phyloP scores from a whole-genome alignment of 2,329 filamentous ascomycete genomes.

The Xylariaceae sp. region DNA sequence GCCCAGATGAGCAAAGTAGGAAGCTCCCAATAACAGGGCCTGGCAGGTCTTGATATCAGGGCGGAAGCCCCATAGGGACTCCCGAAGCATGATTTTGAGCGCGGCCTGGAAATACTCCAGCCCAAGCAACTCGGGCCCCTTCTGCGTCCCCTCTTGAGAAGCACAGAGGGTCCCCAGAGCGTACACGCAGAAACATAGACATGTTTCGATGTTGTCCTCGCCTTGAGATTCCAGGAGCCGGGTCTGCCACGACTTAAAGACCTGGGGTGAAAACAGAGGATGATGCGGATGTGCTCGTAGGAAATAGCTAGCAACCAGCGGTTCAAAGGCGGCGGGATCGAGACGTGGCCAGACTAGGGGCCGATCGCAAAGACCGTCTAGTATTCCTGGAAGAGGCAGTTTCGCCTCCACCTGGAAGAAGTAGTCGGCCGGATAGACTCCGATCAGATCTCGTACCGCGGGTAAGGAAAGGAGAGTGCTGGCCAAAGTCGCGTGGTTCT shows the following conservation, averaged over 20 bases:
- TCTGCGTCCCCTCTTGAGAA: conserved; percentile 8
- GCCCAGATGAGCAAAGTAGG: conserved; percentile 29
- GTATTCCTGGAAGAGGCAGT: conserved; percentile 21
- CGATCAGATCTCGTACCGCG: conserved; percentile 24
- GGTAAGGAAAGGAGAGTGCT: conserved; percentile 27
- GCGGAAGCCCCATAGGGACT: conserved; percentile 26
- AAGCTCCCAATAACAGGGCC: conserved; percentile 28
- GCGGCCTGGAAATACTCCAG: conserved; percentile 28
- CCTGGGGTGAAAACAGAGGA: conserved; percentile 25
- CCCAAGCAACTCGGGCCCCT: conserved; percentile 21
- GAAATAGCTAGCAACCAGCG: conserved; percentile 26
- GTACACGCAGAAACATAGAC: conserved; percentile 30
- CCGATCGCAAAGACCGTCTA: conserved; percentile 20
- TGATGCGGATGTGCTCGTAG: conserved; percentile 27
- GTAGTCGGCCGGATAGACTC: conserved; percentile 24
- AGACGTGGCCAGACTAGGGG: conserved; percentile 21
- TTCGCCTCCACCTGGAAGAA: conserved; percentile 28
- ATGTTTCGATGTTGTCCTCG: conserved; percentile 20
- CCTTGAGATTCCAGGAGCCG: conserved; percentile 18
- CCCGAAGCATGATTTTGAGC: conserved; percentile 26
- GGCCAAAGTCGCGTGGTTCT: conserved; percentile 26
- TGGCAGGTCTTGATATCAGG: conserved; percentile 24
- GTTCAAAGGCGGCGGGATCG: conserved; percentile 17
- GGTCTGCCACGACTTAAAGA: conserved; percentile 22
- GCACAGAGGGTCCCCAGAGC: conserved; percentile 25